A percentile compares a stretch with the other conserved stretches of the same genome.
These are phyloP conservation scores for Pelargonium australe DNA, from an alignment of 441 rosid species.

Conservation along the genomic window DNA sequence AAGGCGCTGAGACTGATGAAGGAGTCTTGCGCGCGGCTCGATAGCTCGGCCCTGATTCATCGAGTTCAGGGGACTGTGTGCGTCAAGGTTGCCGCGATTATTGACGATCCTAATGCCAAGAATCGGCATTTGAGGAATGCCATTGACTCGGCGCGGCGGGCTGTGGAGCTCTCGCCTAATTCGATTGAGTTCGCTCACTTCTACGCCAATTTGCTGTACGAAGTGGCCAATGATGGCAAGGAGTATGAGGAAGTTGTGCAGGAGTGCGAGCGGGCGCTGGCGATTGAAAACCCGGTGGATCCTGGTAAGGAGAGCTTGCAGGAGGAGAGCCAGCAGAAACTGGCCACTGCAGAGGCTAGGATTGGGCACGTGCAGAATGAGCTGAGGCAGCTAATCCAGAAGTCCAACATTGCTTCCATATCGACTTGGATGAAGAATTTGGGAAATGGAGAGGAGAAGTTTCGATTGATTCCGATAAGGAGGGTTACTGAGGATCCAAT, in stretches of 20 bases:
- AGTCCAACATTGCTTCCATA: conserved; percentile 58
- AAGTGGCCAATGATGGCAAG: conserved; percentile 64
- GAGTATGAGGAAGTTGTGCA: conserved; percentile 76
- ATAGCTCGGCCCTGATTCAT: conserved; percentile 51
- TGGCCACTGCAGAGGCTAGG: conserved; percentile 57
- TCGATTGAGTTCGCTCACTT: conserved; percentile 79
- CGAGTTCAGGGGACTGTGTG: conserved; percentile 85
- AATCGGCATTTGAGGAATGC: conserved; percentile 61
- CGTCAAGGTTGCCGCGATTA: conserved; percentile 66
- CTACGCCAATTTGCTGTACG: conserved; percentile 71
- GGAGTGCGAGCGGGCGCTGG: conserved; percentile 78
- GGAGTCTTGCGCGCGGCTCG: conserved; percentile 52
- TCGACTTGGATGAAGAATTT: conserved; percentile 76
- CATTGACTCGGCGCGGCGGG: conserved; percentile 60
- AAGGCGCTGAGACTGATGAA: conserved; percentile 83
- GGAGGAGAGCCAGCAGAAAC: conserved; percentile 79
- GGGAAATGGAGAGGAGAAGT: conserved; percentile 74
- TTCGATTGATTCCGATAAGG: conserved; percentile 61
- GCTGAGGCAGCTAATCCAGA: conserved; percentile 61
- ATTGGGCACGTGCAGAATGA: conserved; percentile 70
- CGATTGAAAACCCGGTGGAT: conserved; percentile 66
- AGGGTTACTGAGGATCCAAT: conserved; percentile 75
- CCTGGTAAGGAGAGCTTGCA: conserved; percentile 85
- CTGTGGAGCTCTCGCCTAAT: conserved; percentile 63
- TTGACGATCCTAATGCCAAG: conserved; percentile 63